Percentiles rank a stretch among this genome's conserved stretches.
phyloP scores from a whole-genome alignment of 352 stramenopile genomes.

The Phytophthora aleatoria region DNA sequence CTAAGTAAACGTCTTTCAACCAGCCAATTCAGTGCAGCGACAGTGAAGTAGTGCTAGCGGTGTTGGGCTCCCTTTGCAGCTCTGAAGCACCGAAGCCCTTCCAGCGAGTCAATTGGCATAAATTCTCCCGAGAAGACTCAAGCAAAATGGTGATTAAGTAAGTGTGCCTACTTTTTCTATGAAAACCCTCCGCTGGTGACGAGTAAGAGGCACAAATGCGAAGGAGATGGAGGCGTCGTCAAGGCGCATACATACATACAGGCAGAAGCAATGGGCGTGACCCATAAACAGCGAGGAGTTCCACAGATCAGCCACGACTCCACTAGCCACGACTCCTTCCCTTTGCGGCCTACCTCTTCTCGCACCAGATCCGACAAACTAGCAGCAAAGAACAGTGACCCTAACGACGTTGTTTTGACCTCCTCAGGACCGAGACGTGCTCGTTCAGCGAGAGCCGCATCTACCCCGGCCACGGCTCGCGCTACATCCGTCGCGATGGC shows the following conservation, averaged over 20 bases:
- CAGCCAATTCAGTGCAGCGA: conserved; percentile 68
- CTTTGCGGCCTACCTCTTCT: background rate
- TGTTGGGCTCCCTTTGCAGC: conserved; percentile 15
- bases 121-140: conserved; percentile 90
- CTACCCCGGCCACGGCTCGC: conserved; percentile 99
- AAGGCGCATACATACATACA: conserved; percentile 8
- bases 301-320: conserved; percentile 17
- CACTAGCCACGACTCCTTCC: background rate
- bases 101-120: conserved; percentile 77
- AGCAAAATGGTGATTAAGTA: conserved; percentile 93
- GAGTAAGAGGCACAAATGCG: background rate
- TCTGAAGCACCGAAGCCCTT: conserved; percentile 22
- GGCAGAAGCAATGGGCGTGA: background rate
- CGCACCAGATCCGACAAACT: conserved; percentile 3
- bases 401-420: conserved; percentile 29
- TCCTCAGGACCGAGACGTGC: conserved; percentile 86
- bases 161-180: conserved; percentile 35
- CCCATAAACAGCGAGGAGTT: conserved; percentile 1
- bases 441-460: conserved; percentile 92
- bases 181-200: background rate
- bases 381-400: conserved; percentile 5
- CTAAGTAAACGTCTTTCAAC: conserved; percentile 70
- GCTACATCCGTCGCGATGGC: conserved; percentile 98
- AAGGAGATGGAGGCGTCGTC: background rate
- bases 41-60: conserved; percentile 55